Base-by-base conservation (phyloP, 352 stramenopile genomes). In the Globisporangium rhizosaccharum region DNA sequence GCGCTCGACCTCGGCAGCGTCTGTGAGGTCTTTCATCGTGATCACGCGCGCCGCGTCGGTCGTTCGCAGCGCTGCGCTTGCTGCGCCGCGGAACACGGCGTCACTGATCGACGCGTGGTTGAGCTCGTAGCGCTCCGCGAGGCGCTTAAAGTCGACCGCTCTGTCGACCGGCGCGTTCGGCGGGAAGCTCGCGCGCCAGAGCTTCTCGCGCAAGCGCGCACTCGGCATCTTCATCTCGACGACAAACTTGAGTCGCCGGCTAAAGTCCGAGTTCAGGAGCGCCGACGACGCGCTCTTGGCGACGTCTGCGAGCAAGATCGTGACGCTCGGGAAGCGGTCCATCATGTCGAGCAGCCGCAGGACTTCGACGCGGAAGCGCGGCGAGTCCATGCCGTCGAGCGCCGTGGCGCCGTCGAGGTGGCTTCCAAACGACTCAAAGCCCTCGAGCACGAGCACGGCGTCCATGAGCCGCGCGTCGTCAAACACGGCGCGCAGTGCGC, bases 391-490 rank as follows among this genome's bases (percentile, higher is more conserved):
- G 20, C 69, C 73, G 23, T 87, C 76, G 1, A 82, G 42, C 14
- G 73, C 60, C n/a, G 71, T 78, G 33, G 74, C 67, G 30, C 73
- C 76, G 65, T 92, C 84, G 36, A 90, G 66, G 54, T 90, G 73
- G 58, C 76, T 87, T 46, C 79, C 87, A 61, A 96, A 92, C 33
- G 85, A 84, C 68, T 96, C 87, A 49, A 96, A 95, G 39, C 85
- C 87, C 26, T 90, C 86, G 30, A 96, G 73, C 37, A 94, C 82
- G 2, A 94, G 70, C 42, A 96, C 84, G 0, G 85, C 79, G 61
- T 95, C 87, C 78, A 92, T 92, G 45, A 96, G 72, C 10, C 84
- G 72, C 25, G 85, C 87, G 66, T 96, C 87, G 66, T 92, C 74
- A 59, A 96, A 90, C n/a, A 94, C 83, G 1, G 82, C 76, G 20